Evolutionary conservation across 2,329 filamentous ascomycete genomes (phyloP).

Genomic region (Bertia moriformis): DNA sequence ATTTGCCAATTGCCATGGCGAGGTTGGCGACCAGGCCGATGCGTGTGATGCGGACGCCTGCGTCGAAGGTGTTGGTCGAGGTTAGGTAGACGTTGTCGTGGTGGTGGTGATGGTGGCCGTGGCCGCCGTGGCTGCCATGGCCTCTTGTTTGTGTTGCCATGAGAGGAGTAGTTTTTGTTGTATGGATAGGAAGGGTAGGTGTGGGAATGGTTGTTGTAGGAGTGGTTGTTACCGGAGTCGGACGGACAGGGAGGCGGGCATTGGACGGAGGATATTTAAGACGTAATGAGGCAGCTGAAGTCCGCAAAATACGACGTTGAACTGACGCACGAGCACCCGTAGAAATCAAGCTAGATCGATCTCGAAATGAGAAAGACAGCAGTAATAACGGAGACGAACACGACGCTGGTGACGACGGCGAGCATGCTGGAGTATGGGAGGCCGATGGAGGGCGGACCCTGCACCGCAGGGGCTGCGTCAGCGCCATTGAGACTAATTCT

Average conservation of each 20-base stretch:
- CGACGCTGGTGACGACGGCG: not conserved
- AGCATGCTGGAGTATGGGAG: too few relatives aligned
- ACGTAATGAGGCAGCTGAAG: slow-evolving; percentile 2
- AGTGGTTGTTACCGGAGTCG: not conserved
- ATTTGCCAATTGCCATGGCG: slow-evolving; percentile 59
- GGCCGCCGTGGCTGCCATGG: slow-evolving; percentile 28
- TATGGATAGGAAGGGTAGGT: slow-evolving; percentile 6
- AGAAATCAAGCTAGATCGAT: not conserved
- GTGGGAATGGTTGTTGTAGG: not conserved
- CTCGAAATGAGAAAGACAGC: not conserved
- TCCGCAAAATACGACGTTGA: slow-evolving; percentile 10
- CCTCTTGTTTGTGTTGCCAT: slow-evolving; percentile 17
- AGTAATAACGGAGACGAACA: not conserved
- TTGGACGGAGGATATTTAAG: not conserved
- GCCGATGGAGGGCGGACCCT: not conserved
- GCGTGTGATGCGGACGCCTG: slow-evolving; percentile 58
- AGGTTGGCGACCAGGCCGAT: slow-evolving; percentile 60
- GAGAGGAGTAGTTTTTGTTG: slow-evolving; percentile 8
- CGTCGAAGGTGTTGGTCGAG: slow-evolving; percentile 56
- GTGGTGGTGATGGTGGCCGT: slow-evolving; percentile 44
- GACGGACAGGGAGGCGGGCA: not conserved
- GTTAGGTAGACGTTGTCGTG: slow-evolving; percentile 57
- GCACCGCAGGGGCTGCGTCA: slow-evolving; percentile 1
- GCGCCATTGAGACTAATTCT: not conserved
- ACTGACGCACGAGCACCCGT: not conserved